A percentile compares a stretch with the other conserved stretches of the same genome.
phyloP scores from a whole-genome alignment of 2,329 filamentous ascomycete genomes.

The Ciborinia camelliae region DNA sequence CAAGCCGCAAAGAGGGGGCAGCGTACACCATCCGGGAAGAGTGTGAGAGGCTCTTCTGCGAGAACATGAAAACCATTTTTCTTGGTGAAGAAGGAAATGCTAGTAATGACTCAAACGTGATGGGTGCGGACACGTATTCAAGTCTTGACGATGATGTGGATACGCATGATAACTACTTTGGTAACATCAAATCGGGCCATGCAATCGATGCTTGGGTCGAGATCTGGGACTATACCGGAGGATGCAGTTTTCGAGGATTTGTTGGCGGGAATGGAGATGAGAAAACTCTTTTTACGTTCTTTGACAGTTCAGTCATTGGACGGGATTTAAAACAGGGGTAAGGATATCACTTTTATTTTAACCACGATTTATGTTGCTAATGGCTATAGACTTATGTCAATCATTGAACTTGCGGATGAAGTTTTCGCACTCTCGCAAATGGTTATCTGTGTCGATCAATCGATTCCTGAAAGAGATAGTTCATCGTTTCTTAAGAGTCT shows the following conservation, averaged over 20 bases:
- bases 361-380: conserved; percentile 34
- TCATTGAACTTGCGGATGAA: conserved; percentile 81
- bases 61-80: conserved; percentile 90
- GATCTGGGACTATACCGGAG: conserved; percentile 69
- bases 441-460: conserved; percentile 76
- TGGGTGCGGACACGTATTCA: conserved; percentile 65
- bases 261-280: conserved; percentile 66
- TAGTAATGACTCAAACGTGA: conserved; percentile 78
- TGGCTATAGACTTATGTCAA: conserved; percentile 68
- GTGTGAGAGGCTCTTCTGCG: conserved; percentile 99
- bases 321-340: conserved; percentile 86
- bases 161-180: conserved; percentile 31
- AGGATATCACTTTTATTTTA: conserved; percentile 37
- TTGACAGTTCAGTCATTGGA: conserved; percentile 68
- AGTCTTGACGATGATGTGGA: conserved; percentile 34
- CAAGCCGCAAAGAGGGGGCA: conserved; percentile 77
- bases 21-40: conserved; percentile 95
- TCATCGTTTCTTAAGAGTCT: conserved; percentile 74
- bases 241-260: conserved; percentile 82
- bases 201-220: conserved; percentile 38
- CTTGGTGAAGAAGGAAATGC: conserved; percentile 88
- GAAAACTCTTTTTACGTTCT: conserved; percentile 83
- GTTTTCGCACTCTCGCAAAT: conserved; percentile 74
- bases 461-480: conserved; percentile 57
- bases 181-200: conserved; percentile 27